Conservation (phyloP, 768 basidiomycete genomes). For the Suillus americanus region DNA sequence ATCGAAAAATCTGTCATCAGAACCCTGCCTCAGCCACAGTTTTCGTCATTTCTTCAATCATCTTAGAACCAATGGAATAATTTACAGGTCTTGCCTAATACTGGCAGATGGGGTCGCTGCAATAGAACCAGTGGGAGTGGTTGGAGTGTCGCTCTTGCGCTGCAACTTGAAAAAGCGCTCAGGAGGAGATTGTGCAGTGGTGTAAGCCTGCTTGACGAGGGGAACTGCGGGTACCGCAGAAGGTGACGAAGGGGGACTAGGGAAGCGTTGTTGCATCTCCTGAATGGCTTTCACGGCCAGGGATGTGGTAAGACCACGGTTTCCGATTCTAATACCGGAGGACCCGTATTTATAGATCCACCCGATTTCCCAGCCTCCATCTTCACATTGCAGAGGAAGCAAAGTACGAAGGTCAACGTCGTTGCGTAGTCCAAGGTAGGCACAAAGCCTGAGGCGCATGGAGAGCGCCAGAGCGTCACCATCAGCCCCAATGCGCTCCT, state of each 20-base stretch:
- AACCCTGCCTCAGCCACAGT: not conserved
- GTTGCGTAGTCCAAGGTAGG: constrained; percentile 39
- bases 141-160: not conserved
- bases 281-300: constrained; percentile 52
- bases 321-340: constrained; percentile 48
- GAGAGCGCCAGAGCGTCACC: constrained; percentile 57
- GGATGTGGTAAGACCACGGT: constrained; percentile 55
- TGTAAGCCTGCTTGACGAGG: not conserved
- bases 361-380: constrained; percentile 55
- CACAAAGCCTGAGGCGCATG: constrained; percentile 51
- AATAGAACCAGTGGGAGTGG: not conserved
- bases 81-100: not conserved
- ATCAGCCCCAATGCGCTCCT: constrained; percentile 48
- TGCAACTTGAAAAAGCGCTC: not conserved
- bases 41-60: not conserved
- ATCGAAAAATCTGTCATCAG: not conserved
- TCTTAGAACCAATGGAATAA: not conserved
- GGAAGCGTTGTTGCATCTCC: not conserved
- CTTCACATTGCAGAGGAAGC: constrained; percentile 47
- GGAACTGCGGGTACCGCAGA: not conserved
- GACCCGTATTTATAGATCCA: constrained; percentile 59
- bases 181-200: too few relatives aligned
- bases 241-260: not conserved
- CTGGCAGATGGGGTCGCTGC: not conserved
- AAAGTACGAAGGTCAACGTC: constrained; percentile 46